A percentile compares a stretch with the other conserved stretches of the same genome.
Evolutionary conservation across 2,329 filamentous ascomycete species (phyloP).

Genomic region (Fusarium floridanum): DNA sequence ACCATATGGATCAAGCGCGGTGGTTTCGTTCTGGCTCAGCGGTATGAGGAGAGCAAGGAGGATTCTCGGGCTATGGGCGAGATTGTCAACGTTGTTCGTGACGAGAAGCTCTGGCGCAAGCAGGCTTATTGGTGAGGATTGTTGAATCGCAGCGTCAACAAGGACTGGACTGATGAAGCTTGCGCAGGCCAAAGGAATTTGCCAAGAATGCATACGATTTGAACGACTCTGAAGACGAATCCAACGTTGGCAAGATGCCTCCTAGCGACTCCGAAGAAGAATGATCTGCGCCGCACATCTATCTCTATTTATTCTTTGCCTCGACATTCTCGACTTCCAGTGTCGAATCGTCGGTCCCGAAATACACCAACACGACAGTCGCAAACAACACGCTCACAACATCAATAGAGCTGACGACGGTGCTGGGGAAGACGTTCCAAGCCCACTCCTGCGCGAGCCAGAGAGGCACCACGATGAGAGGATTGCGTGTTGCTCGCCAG

Average conservation of each 20-base stretch:
- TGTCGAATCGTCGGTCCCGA: conserved; percentile 63
- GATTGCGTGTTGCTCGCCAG: conserved; percentile 80
- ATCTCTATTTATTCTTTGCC: conserved; percentile 50
- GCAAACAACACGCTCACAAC: conserved; percentile 79
- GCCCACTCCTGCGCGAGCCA: conserved; percentile 90
- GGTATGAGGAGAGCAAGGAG: conserved; percentile 71
- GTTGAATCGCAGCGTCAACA: neutral
- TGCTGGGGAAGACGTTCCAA: conserved; percentile 95
- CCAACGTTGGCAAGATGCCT: conserved; percentile 86
- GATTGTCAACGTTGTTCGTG: conserved; percentile 91
- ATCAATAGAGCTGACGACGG: conserved; percentile 63
- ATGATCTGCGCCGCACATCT: conserved; percentile 29
- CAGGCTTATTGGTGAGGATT: conserved; percentile 80
- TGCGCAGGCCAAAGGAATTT: conserved; percentile 82
- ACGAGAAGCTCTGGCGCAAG: conserved; percentile 94
- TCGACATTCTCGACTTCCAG: conserved; percentile 32
- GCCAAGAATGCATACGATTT: conserved; percentile 72
- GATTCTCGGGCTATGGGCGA: conserved; percentile 87
- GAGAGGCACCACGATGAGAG: conserved; percentile 73
- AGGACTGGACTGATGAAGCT: conserved; percentile 28
- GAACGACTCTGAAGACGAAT: conserved; percentile 81
- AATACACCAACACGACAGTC: conserved; percentile 74
- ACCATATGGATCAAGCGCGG: conserved; percentile 94
- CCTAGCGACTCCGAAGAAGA: conserved; percentile 81
- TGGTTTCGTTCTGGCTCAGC: conserved; percentile 86